phyloP scores from a whole-genome alignment of 768 basidiomycete genomes.

The Lentinula lateritia region DNA sequence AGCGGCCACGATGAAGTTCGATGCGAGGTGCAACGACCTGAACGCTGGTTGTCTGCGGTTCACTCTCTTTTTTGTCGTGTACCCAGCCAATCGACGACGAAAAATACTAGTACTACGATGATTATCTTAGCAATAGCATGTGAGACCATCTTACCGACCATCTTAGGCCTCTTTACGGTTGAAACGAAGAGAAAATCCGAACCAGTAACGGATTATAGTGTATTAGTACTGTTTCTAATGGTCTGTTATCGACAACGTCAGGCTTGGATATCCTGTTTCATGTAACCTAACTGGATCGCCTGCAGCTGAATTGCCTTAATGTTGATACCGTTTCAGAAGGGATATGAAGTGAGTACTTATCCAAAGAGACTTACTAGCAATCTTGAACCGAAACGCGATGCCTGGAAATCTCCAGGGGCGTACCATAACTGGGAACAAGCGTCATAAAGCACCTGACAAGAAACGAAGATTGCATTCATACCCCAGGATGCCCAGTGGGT shows the following conservation, averaged over 20 bases:
- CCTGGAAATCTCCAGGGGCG: slow-evolving; percentile 20
- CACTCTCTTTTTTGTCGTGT: too few species aligned
- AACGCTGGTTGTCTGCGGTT: too few species aligned
- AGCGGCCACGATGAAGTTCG: too few species aligned
- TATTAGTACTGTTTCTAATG: too few species aligned
- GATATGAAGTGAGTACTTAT: neutral
- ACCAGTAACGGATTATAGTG: too few species aligned
- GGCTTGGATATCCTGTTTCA: neutral
- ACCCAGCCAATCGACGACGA: too few species aligned
- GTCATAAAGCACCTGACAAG: neutral
- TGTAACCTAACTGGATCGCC: slow-evolving; percentile 17
- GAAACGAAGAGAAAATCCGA: too few species aligned
- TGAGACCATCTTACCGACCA: too few species aligned
- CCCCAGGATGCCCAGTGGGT: slow-evolving; percentile 25
- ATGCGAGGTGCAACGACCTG: too few species aligned
- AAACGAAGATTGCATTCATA: slow-evolving; percentile 5
- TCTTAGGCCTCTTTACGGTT: too few species aligned
- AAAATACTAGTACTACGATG: too few species aligned
- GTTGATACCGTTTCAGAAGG: neutral
- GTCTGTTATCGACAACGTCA: neutral
- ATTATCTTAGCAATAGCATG: too few species aligned
- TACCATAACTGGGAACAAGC: slow-evolving; percentile 20
- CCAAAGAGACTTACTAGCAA: slow-evolving; percentile 15
- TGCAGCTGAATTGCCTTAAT: slow-evolving; percentile 22
- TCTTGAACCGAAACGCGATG: slow-evolving; percentile 21